Evolutionary conservation across 2,329 filamentous ascomycete species (phyloP), one percentile per base, ranked within the genome.

Genomic region (Beauveria caledonica): DNA sequence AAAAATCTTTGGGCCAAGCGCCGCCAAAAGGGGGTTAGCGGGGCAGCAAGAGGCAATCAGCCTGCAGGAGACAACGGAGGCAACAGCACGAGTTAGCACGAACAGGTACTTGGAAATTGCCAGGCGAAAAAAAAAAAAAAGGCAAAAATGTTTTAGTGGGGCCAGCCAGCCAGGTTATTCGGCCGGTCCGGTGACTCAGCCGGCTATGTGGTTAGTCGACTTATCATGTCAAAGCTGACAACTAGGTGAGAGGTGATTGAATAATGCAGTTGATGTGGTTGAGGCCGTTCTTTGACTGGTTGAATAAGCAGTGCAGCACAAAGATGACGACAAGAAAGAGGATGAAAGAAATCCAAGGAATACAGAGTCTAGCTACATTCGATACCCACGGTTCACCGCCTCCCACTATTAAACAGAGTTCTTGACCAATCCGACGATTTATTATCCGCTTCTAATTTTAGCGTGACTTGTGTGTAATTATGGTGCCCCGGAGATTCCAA

Each of bases 11-110:
- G 60, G 40, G 40, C 51, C 33, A 45, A 36, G 44, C 23, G 50
- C 52, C 29, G 36, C 61, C 61, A 40, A 60, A 62, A 62, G 56
- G 23, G 46, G 61, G n/a, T 62, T 62, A 62, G 61, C 56, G 61
- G 17, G 42, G n/a, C 17, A 10, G 17, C 21, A 55, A 45, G 51
- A 53, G 58, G 58, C 44, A 50, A 46, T 29, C 48, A 50, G 27
- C 19, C 25, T 19, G 17, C 13, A 27, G 7, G 23, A 27, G 46
- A 23, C 23, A 27, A 15, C 23, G 23, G 23, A 52, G 55, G 45
- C 55, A 52, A n/a, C n/a, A n/a, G n/a, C n/a, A n/a, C n/a, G n/a
- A n/a, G n/a, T n/a, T n/a, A n/a, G n/a, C n/a, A n/a, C n/a, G n/a
- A n/a, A n/a, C 45, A 25, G 29, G 36, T 15, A 27, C 40, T 42